phyloP scores from a whole-genome alignment of 2,329 filamentous ascomycete genomes.

The Nemania sp. region DNA sequence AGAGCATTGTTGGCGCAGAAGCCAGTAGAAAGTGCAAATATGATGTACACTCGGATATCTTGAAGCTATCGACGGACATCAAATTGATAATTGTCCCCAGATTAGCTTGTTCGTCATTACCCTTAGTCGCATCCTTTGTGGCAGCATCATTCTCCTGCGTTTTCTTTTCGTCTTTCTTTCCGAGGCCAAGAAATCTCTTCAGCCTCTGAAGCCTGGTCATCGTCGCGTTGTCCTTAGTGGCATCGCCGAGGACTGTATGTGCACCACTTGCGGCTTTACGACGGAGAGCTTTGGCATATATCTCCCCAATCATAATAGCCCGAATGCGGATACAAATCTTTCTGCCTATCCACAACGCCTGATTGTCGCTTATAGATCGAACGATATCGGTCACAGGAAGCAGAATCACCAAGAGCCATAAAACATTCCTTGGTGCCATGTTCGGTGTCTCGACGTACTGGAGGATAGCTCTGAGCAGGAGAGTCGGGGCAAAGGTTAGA shows the following conservation, averaged over 20 bases:
- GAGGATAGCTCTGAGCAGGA: constrained; percentile 87
- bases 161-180: constrained; percentile 57
- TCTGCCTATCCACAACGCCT: constrained; percentile 89
- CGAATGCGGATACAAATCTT: constrained; percentile 92
- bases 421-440: constrained; percentile 77
- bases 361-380: constrained; percentile 81
- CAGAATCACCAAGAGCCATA: constrained; percentile 94
- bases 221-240: constrained; percentile 47
- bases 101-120: constrained; percentile 76
- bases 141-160: constrained; percentile 42
- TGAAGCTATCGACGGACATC: constrained; percentile 99
- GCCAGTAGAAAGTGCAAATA: constrained; percentile 97
- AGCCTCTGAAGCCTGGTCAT: constrained; percentile 53
- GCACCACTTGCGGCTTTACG: constrained; percentile 81
- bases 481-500: constrained; percentile 88
- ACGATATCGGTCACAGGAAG: constrained; percentile 82
- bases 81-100: constrained; percentile 98
- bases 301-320: constrained; percentile 94
- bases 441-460: constrained; percentile 89
- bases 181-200: constrained; percentile 63
- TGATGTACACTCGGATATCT: constrained; percentile 90
- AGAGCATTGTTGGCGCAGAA: constrained; percentile 83
- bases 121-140: constrained; percentile 42
- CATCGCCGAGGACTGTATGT: constrained; percentile 72
- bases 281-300: constrained; percentile 93